These are phyloP conservation scores for Fusarium camptoceras DNA, from an alignment of 2,329 filamentous ascomycete species.

Conservation along the genomic window DNA sequence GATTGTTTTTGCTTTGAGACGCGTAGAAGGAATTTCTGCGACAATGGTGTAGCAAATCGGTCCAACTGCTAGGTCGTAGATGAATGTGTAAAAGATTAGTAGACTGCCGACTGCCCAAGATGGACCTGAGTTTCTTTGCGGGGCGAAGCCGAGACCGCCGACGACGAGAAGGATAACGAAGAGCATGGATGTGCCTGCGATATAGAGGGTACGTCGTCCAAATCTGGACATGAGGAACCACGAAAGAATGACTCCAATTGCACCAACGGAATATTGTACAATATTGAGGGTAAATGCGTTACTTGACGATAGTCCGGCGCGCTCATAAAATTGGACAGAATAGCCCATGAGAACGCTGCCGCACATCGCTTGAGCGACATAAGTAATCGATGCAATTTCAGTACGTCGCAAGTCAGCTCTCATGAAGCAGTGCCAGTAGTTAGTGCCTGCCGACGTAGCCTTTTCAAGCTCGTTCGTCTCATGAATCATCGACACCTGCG, in stretches of 20 bases:
- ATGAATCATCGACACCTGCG: conserved; percentile 38
- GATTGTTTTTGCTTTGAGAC: conserved; percentile 59
- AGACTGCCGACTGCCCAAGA: conserved; percentile 62
- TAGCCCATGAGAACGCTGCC: conserved; percentile 65
- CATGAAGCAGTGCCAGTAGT: conserved; percentile 62
- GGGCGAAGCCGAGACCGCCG: conserved; percentile 64
- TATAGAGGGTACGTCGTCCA: conserved; percentile 59
- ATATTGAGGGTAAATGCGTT: conserved; percentile 55
- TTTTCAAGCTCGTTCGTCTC: conserved; percentile 60
- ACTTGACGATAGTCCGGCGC: conserved; percentile 53
- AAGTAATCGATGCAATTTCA: conserved; percentile 59
- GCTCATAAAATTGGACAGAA: conserved; percentile 64
- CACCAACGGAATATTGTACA: conserved; percentile 58
- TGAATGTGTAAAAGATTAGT: conserved; percentile 57
- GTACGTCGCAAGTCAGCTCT: conserved; percentile 59
- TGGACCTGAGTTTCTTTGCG: conserved; percentile 53
- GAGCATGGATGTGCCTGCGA: conserved; percentile 62
- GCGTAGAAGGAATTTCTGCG: conserved; percentile 60
- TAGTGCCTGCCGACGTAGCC: conserved; percentile 53
- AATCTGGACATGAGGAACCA: conserved; percentile 58
- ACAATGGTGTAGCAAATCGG: conserved; percentile 86
- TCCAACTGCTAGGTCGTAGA: conserved; percentile 54
- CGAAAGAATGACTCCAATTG: conserved; percentile 58
- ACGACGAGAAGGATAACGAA: conserved; percentile 56
- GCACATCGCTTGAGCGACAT: conserved; percentile 54